phyloP scores from a whole-genome alignment of 2,329 filamentous ascomycete species.

The Xylariaceae sp. region DNA sequence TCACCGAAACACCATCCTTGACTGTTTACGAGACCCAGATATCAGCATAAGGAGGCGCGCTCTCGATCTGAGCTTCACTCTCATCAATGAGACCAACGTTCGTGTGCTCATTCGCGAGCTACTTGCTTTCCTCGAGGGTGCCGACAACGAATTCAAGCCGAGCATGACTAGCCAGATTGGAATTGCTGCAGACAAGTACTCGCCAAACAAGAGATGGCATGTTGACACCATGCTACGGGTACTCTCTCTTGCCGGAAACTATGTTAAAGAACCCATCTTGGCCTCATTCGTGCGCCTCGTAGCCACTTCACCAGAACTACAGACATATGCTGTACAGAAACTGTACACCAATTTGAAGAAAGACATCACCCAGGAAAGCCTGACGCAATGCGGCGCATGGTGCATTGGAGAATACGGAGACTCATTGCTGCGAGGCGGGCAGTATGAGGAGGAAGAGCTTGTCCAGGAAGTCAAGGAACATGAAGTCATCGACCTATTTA shows the following conservation, averaged over 20 bases:
- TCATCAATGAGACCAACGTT: constrained; percentile 97
- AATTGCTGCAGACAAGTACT: constrained; percentile 91
- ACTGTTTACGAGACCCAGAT: constrained; percentile 93
- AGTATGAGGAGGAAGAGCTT: constrained; percentile 91
- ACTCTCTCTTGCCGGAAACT: constrained; percentile 89
- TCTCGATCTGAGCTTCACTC: constrained; percentile 94
- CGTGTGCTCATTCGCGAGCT: constrained; percentile 90
- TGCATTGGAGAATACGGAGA: constrained; percentile 98
- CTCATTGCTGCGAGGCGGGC: constrained; percentile 79
- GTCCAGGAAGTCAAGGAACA: constrained; percentile 77
- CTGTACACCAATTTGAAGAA: constrained; percentile 87
- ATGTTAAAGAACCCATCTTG: constrained; percentile 95
- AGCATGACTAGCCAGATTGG: constrained; percentile 98
- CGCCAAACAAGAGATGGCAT: constrained; percentile 97
- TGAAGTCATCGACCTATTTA: constrained; percentile 91
- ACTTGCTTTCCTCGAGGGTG: constrained; percentile 91
- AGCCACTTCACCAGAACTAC: constrained; percentile 88
- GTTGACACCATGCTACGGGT: constrained; percentile 97
- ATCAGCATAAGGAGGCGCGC: constrained; percentile 95
- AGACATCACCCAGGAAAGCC: constrained; percentile 94
- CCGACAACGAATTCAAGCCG: constrained; percentile 97
- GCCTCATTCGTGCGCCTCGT: constrained; percentile 96
- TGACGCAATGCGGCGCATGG: constrained; percentile 92
- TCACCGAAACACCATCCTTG: constrained; percentile 94
- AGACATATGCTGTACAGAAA: constrained; percentile 96